Conservation (phyloP, 1,284 basidiomycete genomes). For the Vanrija sp. region DNA sequence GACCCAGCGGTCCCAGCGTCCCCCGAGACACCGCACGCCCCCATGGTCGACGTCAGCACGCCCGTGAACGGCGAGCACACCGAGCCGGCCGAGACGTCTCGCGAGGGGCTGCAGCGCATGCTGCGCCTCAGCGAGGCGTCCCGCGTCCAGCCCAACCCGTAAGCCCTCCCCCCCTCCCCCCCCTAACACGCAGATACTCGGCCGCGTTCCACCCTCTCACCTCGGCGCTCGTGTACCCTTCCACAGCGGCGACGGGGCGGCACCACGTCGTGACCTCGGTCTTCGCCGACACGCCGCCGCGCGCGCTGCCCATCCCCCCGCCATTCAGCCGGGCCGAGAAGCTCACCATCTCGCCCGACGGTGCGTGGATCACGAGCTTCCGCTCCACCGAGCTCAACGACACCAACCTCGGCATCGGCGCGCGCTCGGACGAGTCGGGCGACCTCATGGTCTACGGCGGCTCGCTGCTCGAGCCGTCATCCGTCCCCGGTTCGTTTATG, state of each 20-base stretch:
- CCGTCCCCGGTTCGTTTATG: conserved; percentile 10
- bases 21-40: no score
- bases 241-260: background rate
- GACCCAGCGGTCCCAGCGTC: no score
- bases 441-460: conserved; percentile 16
- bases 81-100: conserved; percentile 7
- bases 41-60: conserved; percentile 7
- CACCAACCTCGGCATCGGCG: background rate
- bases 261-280: conserved; percentile 14
- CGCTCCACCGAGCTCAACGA: conserved; percentile 1
- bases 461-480: conserved; percentile 26
- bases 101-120: conserved; percentile 17
- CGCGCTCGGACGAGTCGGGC: conserved; percentile 4
- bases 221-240: conserved; percentile 17
- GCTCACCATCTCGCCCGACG: conserved; percentile 30
- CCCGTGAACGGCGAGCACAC: conserved; percentile 2
- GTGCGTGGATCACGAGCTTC: conserved; percentile 31
- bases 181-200: conserved; percentile 8
- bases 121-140: conserved; percentile 12
- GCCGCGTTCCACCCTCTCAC: conserved; percentile 14
- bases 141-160: conserved; percentile 1
- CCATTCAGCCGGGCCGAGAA: conserved; percentile 19
- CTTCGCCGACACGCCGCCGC: conserved; percentile 18
- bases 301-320: conserved; percentile 20
- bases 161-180: background rate